Base-by-base conservation (phyloP, 805 yeast species). In the Pichia gijzeniarum region DNA sequence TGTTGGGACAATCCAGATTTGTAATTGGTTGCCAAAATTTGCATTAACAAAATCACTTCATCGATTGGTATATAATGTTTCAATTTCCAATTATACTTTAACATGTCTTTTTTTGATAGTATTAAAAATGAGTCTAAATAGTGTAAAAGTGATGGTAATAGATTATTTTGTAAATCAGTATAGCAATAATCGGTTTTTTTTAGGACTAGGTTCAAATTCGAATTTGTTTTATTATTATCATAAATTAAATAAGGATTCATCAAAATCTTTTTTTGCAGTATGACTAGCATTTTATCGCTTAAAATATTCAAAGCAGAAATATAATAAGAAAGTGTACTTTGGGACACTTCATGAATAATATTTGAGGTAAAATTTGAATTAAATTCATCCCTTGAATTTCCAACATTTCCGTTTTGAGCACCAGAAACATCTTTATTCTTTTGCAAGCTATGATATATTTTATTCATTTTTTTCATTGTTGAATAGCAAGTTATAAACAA, bases 61-160 rank as follows among this genome's bases (percentile, higher is more conserved):
- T 79, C 82, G 42, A 78, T 65, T 3, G 85, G 85, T 40, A 79
- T 70, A n/a, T 77, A 75, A 38, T 80, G 66, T 54, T 78, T 72
- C 40, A 78, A 68, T 50, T 77, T 79, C 84, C 84, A 79, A 52
- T 78, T 79, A 58, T 67, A 79, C 45, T 72, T 53, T 22, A 43
- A 38, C 52, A 56, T 44, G 13, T 45, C 45, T 20, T 47, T 45
- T 50, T 76, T 74, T 46, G 73, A 72, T 50, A 74, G 70, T 55
- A 73, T 72, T 48, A 75, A 60, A 53, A 78, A 79, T 48, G 76
- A 77, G 52, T 74, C 74, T 50, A 79, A 60, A 51, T 76, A 77
- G 53, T 79, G 83, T 38, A 79, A 54, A 10, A 79, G 67, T 1
- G 80, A 71, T 1, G 84, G 82, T 32, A 79, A 68, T 48, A 79